phyloP scores from a whole-genome alignment of 2,329 filamentous ascomycete genomes.

The Zymoseptoria brevis region DNA sequence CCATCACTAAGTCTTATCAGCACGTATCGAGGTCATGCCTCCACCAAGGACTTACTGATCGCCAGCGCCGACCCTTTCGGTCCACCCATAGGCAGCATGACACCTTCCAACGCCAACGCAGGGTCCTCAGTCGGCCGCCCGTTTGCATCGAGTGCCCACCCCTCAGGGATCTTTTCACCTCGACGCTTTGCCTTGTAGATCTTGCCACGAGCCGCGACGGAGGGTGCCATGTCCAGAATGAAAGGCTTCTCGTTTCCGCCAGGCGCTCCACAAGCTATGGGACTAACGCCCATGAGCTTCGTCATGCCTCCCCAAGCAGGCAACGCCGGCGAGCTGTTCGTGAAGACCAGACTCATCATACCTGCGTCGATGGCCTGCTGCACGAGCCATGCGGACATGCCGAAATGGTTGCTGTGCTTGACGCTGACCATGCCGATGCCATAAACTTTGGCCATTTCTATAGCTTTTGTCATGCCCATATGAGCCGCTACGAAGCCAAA shows the following conservation, averaged over 20 bases:
- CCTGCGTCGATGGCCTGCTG: slow-evolving; percentile 65
- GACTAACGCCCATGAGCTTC: slow-evolving; percentile 66
- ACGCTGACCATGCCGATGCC: slow-evolving; percentile 71
- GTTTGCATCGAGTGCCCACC: slow-evolving; percentile 68
- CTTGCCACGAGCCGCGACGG: slow-evolving; percentile 62
- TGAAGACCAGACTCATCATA: slow-evolving; percentile 56
- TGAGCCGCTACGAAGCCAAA: slow-evolving; percentile 69
- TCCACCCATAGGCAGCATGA: slow-evolving; percentile 81
- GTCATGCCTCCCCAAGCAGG: slow-evolving; percentile 61
- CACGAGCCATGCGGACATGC: slow-evolving; percentile 75
- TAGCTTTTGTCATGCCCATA: slow-evolving; percentile 57
- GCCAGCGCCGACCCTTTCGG: slow-evolving; percentile 70
- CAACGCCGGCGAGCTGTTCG: slow-evolving; percentile 59
- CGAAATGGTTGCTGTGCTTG: slow-evolving; percentile 73
- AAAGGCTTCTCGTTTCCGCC: slow-evolving; percentile 54
- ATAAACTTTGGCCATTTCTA: slow-evolving; percentile 54
- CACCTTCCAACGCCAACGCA: slow-evolving; percentile 59
- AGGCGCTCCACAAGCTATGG: slow-evolving; percentile 68
- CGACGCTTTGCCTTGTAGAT: slow-evolving; percentile 62
- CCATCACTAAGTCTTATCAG: slow-evolving; percentile 47
- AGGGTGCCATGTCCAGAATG: slow-evolving; percentile 68
- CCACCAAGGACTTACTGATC: slow-evolving; percentile 42
- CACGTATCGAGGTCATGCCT: not conserved
- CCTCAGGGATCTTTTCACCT: slow-evolving; percentile 59
- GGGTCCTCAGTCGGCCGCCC: slow-evolving; percentile 52